These are phyloP conservation scores for Globisporangium ultimum DNA, from an alignment of 352 stramenopile genomes.

Conservation along the genomic window DNA sequence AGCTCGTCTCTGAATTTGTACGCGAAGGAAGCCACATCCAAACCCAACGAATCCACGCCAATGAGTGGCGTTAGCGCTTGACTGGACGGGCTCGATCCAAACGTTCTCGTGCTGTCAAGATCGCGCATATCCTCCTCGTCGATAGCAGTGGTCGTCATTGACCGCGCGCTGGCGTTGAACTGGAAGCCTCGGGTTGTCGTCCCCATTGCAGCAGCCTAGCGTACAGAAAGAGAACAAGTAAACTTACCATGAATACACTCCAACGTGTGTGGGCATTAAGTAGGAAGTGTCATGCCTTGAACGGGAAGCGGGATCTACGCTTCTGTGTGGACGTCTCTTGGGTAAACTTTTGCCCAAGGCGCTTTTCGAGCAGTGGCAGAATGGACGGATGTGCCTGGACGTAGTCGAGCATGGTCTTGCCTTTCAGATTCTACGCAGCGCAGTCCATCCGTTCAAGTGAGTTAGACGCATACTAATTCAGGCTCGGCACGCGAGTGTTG, in stretches of 20 bases:
- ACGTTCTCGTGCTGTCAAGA: neutral
- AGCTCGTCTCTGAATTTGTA: conserved; percentile 32
- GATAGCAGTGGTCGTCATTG: conserved; percentile 2
- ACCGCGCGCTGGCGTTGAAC: conserved; percentile 14
- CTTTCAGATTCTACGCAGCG: conserved; percentile 49
- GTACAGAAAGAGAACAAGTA: neutral
- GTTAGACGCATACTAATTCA: neutral
- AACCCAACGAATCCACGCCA: conserved; percentile 42
- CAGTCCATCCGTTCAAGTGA: too few species aligned
- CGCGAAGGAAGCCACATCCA: conserved; percentile 53
- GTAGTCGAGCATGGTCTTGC: conserved; percentile 47
- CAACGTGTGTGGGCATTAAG: neutral
- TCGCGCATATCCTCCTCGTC: conserved; percentile 2
- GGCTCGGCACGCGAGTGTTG: neutral
- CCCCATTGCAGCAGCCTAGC: conserved; percentile 1
- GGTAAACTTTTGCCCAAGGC: conserved; percentile 25
- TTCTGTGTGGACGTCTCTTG: conserved; percentile 21
- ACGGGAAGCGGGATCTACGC: conserved; percentile 31
- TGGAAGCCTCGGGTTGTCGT: conserved; percentile 8
- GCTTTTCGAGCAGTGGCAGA: conserved; percentile 46
- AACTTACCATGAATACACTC: neutral
- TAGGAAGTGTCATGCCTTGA: conserved; percentile 3
- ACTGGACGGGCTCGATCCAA: conserved; percentile 7
- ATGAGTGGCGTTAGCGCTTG: conserved; percentile 23
- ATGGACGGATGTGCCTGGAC: conserved; percentile 31